A percentile compares a stretch with the other conserved stretches of the same genome.
phyloP scores from a whole-genome alignment of 2,329 filamentous ascomycete genomes.

The Orbilia ellipsospora region DNA sequence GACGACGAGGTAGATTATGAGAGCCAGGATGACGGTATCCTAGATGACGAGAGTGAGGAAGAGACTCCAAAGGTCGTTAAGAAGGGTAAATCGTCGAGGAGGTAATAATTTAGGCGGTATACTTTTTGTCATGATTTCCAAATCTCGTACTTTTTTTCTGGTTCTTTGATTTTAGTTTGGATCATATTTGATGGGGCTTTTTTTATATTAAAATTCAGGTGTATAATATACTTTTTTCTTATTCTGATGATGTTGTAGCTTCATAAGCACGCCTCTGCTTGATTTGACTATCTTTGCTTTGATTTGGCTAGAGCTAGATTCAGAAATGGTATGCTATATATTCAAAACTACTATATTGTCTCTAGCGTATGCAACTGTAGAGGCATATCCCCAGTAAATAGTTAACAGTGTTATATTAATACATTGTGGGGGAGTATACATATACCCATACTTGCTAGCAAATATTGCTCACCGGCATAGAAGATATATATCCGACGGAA shows the following conservation, averaged over 20 bases:
- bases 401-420: too few relatives aligned
- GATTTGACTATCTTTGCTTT: constrained; percentile 6
- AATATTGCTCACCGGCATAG: too few relatives aligned
- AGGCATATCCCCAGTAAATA: too few relatives aligned
- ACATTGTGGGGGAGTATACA: too few relatives aligned
- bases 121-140: constrained; percentile 11
- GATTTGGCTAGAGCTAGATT: constrained; percentile 40
- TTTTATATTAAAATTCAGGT: constrained; percentile 17
- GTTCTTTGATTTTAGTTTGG: constrained; percentile 16
- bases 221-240: constrained; percentile 47
- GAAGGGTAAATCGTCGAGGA: constrained; percentile 38
- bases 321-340: constrained; percentile 24
- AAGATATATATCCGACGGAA: too few relatives aligned
- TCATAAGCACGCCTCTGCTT: constrained; percentile 7
- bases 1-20: constrained; percentile 63
- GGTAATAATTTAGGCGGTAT: constrained; percentile 15
- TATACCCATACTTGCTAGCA: too few relatives aligned
- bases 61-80: constrained; percentile 65
- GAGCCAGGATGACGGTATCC: constrained; percentile 63
- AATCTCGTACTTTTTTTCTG: neutral
- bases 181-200: constrained; percentile 31
- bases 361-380: too few relatives aligned
- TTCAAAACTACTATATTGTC: too few relatives aligned
- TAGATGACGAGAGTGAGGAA: constrained; percentile 68
- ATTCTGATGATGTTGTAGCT: constrained; percentile 1